Evolutionary conservation across 108 stramenopile species (phyloP).

Genomic region (Nannochloropsis oceanica): DNA sequence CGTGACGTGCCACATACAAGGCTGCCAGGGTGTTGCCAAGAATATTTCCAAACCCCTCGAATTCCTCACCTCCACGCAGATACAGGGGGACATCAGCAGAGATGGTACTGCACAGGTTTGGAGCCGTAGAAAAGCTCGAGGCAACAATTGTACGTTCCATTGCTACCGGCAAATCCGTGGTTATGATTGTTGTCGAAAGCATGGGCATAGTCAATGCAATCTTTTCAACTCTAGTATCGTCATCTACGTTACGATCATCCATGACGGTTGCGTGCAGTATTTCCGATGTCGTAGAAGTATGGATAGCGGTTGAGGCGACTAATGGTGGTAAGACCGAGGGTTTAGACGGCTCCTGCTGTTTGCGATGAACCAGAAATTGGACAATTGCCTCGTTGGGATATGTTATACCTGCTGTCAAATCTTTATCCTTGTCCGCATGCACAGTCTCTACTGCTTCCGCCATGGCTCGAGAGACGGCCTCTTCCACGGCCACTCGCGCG

Average conservation of each 20-base stretch:
- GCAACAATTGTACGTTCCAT: neutral
- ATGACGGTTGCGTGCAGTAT: neutral
- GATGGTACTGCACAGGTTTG: no score
- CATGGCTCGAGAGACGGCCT: neutral
- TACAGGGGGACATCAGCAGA: neutral
- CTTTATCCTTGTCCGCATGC: neutral
- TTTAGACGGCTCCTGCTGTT: neutral
- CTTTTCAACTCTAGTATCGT: neutral
- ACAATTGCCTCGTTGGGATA: neutral
- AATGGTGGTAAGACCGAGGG: no score
- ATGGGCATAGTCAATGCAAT: neutral
- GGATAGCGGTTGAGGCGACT: neutral
- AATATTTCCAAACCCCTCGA: conserved; percentile 18
- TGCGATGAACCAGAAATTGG: neutral
- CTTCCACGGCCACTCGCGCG: neutral
- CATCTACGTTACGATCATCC: neutral
- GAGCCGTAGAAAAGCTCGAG: no score
- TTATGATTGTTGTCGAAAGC: no score
- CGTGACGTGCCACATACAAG: conserved; percentile 43
- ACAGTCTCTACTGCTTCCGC: neutral
- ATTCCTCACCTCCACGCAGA: neutral
- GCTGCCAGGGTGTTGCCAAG: conserved; percentile 40
- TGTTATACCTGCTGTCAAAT: neutral
- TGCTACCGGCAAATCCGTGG: neutral
- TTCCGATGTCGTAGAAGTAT: neutral